phyloP scores from a whole-genome alignment of 306 rosid species.

The Citrullus amarus region DNA sequence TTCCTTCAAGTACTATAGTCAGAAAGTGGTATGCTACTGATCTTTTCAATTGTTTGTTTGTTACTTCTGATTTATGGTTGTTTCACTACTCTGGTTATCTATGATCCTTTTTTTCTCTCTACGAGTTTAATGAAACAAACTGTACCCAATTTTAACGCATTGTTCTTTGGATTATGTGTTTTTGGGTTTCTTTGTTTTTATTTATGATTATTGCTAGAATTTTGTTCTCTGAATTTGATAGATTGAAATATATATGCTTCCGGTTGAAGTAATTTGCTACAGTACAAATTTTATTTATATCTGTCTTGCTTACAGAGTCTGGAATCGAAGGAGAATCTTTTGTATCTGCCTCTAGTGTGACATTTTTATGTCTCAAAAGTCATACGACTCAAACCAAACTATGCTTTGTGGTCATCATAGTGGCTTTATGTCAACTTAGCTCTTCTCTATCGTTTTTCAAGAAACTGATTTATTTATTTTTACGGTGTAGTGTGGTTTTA shows the following conservation, averaged over 20 bases:
- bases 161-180: not conserved
- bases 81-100: not conserved
- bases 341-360: not conserved
- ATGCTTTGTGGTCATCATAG: not conserved
- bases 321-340: not conserved
- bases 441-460: not conserved
- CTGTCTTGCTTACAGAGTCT: not conserved
- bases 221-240: not conserved
- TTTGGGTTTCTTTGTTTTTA: not conserved
- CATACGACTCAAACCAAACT: not conserved
- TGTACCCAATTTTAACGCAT: not conserved
- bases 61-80: not conserved
- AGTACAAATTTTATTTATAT: not conserved
- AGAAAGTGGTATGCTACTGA: slow-evolving; percentile 45
- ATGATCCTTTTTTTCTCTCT: not conserved
- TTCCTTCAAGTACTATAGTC: slow-evolving; percentile 18
- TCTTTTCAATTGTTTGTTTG: not conserved
- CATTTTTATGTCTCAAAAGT: not conserved
- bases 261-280: not conserved
- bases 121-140: not conserved
- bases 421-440: not conserved
- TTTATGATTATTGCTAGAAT: not conserved
- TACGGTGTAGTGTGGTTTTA: slow-evolving; percentile 47
- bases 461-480: not conserved
- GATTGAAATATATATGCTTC: not conserved